phyloP scores from a whole-genome alignment of 257 asterid genomes.

The Jacaranda copaia region DNA sequence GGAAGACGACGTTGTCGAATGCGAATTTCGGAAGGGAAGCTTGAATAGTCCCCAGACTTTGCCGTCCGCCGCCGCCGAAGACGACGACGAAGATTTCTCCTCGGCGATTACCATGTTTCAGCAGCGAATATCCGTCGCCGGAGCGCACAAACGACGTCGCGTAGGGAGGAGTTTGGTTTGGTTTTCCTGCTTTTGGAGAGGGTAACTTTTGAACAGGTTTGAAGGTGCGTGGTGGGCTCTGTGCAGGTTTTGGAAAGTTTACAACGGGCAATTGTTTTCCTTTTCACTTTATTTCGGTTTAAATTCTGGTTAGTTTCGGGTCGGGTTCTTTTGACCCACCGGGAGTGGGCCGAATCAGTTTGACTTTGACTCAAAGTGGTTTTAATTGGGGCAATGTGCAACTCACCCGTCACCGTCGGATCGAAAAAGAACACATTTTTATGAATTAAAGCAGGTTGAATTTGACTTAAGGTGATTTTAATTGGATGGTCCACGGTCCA shows the following conservation, averaged over 20 bases:
- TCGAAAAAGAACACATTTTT: too few species aligned
- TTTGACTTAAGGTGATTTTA: too few species aligned
- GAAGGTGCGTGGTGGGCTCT: slow-evolving; percentile 14
- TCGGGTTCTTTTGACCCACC: neutral
- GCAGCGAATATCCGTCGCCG: neutral
- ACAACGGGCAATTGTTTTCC: neutral
- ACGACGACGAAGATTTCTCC: slow-evolving; percentile 31
- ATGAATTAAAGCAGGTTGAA: neutral
- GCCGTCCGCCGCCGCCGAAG: slow-evolving; percentile 44
- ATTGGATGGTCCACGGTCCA: too few species aligned
- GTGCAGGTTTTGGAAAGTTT: neutral
- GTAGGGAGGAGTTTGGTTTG: neutral
- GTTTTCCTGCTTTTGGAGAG: slow-evolving; percentile 21
- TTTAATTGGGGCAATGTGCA: too few species aligned
- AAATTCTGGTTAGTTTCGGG: neutral
- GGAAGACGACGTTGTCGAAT: slow-evolving; percentile 34
- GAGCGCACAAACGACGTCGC: slow-evolving; percentile 24
- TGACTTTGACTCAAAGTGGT: too few species aligned
- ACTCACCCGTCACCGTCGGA: too few species aligned
- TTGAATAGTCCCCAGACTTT: slow-evolving; percentile 63
- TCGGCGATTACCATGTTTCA: slow-evolving; percentile 56
- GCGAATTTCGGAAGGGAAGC: slow-evolving; percentile 60
- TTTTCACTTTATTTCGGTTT: neutral
- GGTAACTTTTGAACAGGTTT: slow-evolving; percentile 20
- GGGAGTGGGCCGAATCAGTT: too few species aligned